phyloP scores from a whole-genome alignment of 352 stramenopile species.

The Phytophthora cactorum region DNA sequence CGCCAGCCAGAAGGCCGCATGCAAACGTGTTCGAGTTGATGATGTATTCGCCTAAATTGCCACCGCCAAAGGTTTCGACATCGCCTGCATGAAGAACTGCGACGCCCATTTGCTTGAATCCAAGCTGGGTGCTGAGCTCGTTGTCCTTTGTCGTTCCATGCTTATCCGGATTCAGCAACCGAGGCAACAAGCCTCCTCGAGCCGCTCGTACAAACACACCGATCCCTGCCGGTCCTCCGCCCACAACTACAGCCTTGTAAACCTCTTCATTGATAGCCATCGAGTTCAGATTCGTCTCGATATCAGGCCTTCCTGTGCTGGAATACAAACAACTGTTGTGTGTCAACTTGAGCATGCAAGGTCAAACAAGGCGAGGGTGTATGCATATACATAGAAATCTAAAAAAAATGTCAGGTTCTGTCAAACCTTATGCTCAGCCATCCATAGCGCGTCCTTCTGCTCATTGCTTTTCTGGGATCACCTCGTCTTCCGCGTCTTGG shows the following conservation, averaged over 20 bases:
- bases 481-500: conserved; percentile 31
- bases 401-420: conserved; percentile 3
- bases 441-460: background rate
- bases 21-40: conserved; percentile 91
- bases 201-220: conserved; percentile 79
- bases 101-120: conserved; percentile 61
- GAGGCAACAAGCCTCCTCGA: conserved; percentile 59
- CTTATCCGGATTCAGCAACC: conserved; percentile 52
- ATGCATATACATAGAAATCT: conserved; percentile 37
- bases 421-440: conserved; percentile 13
- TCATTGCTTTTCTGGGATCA: conserved; percentile 18
- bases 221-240: conserved; percentile 73
- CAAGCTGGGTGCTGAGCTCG: conserved; percentile 43
- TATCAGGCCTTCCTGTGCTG: background rate
- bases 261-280: conserved; percentile 41
- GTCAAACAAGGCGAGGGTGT: background rate
- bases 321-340: conserved; percentile 8
- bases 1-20: conserved; percentile 69
- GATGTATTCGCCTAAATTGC: conserved; percentile 77
- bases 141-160: conserved; percentile 53
- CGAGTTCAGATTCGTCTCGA: background rate
- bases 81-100: conserved; percentile 71
- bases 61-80: conserved; percentile 55
- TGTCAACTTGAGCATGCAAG: background rate
- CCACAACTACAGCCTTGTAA: conserved; percentile 80